phyloP scores from a whole-genome alignment of 2,329 filamentous ascomycete genomes.

The Zalaria obscura region DNA sequence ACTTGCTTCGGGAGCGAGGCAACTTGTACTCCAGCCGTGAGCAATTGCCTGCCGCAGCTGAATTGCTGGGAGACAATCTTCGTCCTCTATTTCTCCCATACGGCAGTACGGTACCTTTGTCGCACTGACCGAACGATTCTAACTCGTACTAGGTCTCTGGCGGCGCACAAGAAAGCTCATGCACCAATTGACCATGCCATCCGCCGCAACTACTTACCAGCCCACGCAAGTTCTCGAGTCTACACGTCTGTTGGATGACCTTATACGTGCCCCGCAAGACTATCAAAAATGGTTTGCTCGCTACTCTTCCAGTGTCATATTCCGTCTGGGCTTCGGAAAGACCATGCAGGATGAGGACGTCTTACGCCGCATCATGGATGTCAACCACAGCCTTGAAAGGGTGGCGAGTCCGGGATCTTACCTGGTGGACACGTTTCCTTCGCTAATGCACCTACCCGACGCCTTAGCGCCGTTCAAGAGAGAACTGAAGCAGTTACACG shows the following conservation, averaged over 20 bases:
- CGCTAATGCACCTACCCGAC: slow-evolving; percentile 14
- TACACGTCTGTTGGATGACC: slow-evolving; percentile 15
- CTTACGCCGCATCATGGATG: slow-evolving; percentile 15
- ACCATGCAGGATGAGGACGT: slow-evolving; percentile 20
- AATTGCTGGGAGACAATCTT: slow-evolving; percentile 17
- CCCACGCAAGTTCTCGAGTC: slow-evolving; percentile 19
- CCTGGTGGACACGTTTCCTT: slow-evolving; percentile 19
- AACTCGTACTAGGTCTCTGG: slow-evolving; percentile 10
- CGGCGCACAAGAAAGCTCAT: slow-evolving; percentile 19
- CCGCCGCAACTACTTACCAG: slow-evolving; percentile 17
- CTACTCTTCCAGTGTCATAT: slow-evolving; percentile 26
- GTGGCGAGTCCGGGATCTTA: slow-evolving; percentile 23
- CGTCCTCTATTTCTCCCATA: slow-evolving; percentile 18
- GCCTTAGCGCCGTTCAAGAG: slow-evolving; percentile 18
- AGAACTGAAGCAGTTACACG: slow-evolving; percentile 13
- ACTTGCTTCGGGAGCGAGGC: slow-evolving; percentile 28
- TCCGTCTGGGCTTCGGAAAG: slow-evolving; percentile 26
- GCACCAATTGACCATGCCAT: slow-evolving; percentile 18
- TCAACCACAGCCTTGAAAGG: slow-evolving; percentile 21
- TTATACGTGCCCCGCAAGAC: slow-evolving; percentile 18
- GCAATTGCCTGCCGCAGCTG: slow-evolving; percentile 21
- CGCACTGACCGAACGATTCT: not conserved
- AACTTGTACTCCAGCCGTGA: slow-evolving; percentile 32
- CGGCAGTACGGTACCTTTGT: slow-evolving; percentile 4
- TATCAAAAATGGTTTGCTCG: slow-evolving; percentile 26